A percentile compares a stretch with the other conserved stretches of the same genome.
Evolutionary conservation across 2,329 filamentous ascomycete genomes (phyloP).

Genomic region (Colletotrichum plurivorum): DNA sequence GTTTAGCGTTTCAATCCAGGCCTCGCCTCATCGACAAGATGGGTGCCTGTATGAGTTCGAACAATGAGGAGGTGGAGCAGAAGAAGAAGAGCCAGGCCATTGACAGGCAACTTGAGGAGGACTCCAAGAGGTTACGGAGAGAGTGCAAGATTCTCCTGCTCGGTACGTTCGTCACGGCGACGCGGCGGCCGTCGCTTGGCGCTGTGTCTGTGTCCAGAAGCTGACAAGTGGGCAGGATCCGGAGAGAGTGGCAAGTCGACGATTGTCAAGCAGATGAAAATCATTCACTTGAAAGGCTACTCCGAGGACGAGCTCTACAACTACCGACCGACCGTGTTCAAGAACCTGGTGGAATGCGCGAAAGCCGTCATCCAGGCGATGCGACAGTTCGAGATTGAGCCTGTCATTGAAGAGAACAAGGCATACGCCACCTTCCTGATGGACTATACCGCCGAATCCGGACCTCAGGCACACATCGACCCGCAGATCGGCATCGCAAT

Average conservation of each 20-base stretch:
- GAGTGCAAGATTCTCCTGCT: constrained; percentile 99
- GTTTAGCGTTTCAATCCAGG: constrained; percentile 7
- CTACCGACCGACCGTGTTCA: constrained; percentile 97
- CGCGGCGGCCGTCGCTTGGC: background rate
- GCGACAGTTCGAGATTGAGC: constrained; percentile 90
- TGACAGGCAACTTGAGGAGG: constrained; percentile 93
- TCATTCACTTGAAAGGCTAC: constrained; percentile 98
- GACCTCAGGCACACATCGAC: constrained; percentile 89
- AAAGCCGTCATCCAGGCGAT: constrained; percentile 94
- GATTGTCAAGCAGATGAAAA: constrained; percentile 99
- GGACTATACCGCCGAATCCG: constrained; percentile 91
- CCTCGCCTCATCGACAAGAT: constrained; percentile 65
- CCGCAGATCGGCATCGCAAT: constrained; percentile 86
- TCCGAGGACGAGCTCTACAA: constrained; percentile 93
- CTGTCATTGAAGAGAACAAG: constrained; percentile 78
- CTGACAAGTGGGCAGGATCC: constrained; percentile 74
- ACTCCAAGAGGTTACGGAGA: constrained; percentile 90
- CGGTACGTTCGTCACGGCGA: constrained; percentile 70
- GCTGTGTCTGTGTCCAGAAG: background rate
- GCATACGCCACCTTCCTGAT: constrained; percentile 84
- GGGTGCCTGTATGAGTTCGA: constrained; percentile 94
- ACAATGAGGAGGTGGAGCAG: constrained; percentile 88
- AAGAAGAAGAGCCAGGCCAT: constrained; percentile 98
- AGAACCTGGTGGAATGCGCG: constrained; percentile 97
- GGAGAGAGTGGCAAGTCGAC: constrained; percentile 99